A percentile compares a stretch with the other conserved stretches of the same genome.
Evolutionary conservation across 2,329 filamentous ascomycete genomes (phyloP).

Genomic region (Fusarium falciforme): DNA sequence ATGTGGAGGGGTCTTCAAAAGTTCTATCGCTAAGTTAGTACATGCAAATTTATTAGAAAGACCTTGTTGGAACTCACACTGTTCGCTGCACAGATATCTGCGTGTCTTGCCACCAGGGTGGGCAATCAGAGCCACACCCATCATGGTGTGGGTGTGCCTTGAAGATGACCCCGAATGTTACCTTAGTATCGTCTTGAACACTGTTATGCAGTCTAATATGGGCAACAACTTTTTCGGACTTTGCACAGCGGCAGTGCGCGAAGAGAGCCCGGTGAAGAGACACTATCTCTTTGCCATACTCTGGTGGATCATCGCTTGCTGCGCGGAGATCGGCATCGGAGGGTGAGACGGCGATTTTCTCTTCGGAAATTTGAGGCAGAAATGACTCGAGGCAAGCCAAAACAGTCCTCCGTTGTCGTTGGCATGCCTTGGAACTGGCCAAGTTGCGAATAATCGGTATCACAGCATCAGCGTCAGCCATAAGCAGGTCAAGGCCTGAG

Average conservation of each 20-base stretch:
- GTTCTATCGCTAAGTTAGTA: neutral
- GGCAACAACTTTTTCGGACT: neutral
- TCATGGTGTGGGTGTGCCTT: neutral
- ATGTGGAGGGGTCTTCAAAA: neutral
- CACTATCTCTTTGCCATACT: neutral
- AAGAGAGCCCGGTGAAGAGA: neutral
- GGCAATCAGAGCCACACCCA: neutral
- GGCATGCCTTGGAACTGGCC: neutral
- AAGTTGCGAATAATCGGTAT: neutral
- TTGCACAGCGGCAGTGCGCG: neutral
- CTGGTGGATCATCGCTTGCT: neutral
- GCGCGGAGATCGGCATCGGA: neutral
- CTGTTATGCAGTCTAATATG: neutral
- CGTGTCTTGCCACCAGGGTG: neutral
- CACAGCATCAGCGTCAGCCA: neutral
- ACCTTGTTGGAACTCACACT: neutral
- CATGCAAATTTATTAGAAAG: accelerated
- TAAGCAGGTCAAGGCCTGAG: neutral
- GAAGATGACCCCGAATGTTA: neutral
- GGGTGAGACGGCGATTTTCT: neutral
- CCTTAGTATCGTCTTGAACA: neutral
- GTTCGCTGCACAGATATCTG: neutral
- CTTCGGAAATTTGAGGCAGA: neutral
- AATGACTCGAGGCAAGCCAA: neutral
- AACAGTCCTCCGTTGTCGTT: neutral